A percentile compares a stretch with the other conserved stretches of the same genome.
Evolutionary conservation across 768 basidiomycete species (phyloP).

Genomic region (Amanita jacksonii): DNA sequence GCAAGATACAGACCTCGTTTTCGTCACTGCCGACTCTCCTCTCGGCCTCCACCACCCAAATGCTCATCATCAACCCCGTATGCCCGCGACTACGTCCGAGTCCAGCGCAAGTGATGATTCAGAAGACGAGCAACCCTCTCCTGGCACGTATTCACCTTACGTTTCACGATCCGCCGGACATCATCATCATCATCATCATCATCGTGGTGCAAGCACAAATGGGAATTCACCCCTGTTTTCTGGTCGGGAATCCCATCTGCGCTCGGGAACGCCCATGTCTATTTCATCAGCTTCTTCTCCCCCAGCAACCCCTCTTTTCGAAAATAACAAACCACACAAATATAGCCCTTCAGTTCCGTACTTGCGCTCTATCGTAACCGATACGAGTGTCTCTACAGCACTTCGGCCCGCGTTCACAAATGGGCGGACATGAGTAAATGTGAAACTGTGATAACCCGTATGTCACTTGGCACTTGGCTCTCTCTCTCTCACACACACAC

Average conservation of each 20-base stretch:
- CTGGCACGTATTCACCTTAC: too few species aligned
- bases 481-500: too few species aligned
- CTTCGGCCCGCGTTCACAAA: conserved; percentile 23
- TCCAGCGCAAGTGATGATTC: conserved; percentile 7
- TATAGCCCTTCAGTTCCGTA: conserved; percentile 25
- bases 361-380: conserved; percentile 18
- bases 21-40: conserved; percentile 9
- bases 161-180: too few species aligned
- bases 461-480: too few species aligned
- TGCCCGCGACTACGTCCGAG: conserved; percentile 5
- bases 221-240: too few species aligned
- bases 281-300: conserved; percentile 7
- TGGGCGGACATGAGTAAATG: neutral
- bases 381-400: conserved; percentile 25
- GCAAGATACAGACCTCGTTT: conserved; percentile 10
- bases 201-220: neutral
- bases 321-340: too few species aligned
- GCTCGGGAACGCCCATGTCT: conserved; percentile 5
- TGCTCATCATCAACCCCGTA: neutral
- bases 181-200: neutral
- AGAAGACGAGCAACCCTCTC: conserved; percentile 4
- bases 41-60: neutral
- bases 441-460: neutral
- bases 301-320: conserved; percentile 5
- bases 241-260: conserved; percentile 10